Evolutionary conservation across 2,329 filamentous ascomycete genomes (phyloP).

Genomic region (Phyllosticta citribraziliensis): DNA sequence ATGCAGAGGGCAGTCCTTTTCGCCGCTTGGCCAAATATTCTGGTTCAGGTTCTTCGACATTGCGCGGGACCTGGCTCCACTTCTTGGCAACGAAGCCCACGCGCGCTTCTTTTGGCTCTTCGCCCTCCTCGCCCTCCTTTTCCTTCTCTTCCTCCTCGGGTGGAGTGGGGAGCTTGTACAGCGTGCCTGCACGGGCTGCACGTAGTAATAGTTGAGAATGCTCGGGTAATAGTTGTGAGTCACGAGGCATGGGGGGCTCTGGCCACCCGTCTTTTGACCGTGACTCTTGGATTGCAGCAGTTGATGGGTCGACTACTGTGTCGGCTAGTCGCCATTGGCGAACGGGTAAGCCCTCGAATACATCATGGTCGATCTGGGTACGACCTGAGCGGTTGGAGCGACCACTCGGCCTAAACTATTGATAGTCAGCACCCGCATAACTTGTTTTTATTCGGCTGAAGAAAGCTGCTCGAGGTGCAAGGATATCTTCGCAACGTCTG

Average conservation of each 20-base stretch:
- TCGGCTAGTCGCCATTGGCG: constrained; percentile 75
- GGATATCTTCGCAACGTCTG: background rate
- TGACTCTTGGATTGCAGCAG: constrained; percentile 42
- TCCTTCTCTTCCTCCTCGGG: constrained; percentile 52
- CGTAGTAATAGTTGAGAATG: constrained; percentile 77
- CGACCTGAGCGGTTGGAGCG: constrained; percentile 49
- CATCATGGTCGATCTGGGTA: constrained; percentile 53
- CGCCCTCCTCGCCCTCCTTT: constrained; percentile 31
- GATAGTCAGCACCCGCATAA: constrained; percentile 6
- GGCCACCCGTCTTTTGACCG: constrained; percentile 50
- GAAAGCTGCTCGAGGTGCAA: background rate
- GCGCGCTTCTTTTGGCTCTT: constrained; percentile 33
- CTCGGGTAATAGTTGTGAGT: constrained; percentile 64
- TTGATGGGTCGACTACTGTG: constrained; percentile 56
- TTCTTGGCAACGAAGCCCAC: constrained; percentile 48
- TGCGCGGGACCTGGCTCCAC: constrained; percentile 47
- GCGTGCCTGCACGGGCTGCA: constrained; percentile 64
- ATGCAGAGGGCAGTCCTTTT: constrained; percentile 45
- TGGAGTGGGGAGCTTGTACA: constrained; percentile 63
- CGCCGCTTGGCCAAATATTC: constrained; percentile 54
- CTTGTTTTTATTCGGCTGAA: background rate
- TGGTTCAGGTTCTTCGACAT: constrained; percentile 48
- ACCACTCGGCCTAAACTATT: constrained; percentile 46
- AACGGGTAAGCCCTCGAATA: constrained; percentile 68
- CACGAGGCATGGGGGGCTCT: constrained; percentile 81